Percentiles rank a stretch among this genome's conserved stretches.
Conservation (phyloP, 495 filamentous ascomycete species). For the Bacidia gigantensis region DNA sequence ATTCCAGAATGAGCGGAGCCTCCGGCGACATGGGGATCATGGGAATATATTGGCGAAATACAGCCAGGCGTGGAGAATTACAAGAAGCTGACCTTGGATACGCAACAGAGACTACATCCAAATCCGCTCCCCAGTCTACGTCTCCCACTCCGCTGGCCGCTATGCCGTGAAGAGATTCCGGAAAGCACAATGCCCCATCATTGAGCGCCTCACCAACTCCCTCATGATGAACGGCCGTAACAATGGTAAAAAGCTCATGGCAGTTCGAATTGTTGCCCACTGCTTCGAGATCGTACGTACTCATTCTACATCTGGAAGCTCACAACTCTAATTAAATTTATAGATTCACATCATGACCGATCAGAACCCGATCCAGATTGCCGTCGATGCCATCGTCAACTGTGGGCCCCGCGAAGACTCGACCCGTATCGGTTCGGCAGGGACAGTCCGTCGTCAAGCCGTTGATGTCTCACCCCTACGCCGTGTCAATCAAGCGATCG, state of each 20-base stretch:
- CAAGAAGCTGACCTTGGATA: slow-evolving; percentile 30
- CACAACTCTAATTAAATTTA: not conserved
- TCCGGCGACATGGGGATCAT: not conserved
- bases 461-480: slow-evolving; percentile 99
- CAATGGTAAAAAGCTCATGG: slow-evolving; percentile 99
- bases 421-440: slow-evolving; percentile 97
- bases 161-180: slow-evolving; percentile 99
- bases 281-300: slow-evolving; percentile 90
- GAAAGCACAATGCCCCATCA: slow-evolving; percentile 99
- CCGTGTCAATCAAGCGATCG: slow-evolving; percentile 98
- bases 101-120: slow-evolving; percentile 90
- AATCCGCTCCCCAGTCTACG: slow-evolving; percentile 95
- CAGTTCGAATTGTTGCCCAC: slow-evolving; percentile 97
- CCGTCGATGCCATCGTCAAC: slow-evolving; percentile 99
- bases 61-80: not conserved
- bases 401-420: slow-evolving; percentile 98
- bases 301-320: slow-evolving; percentile 1
- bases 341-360: slow-evolving; percentile 99
- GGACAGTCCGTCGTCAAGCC: slow-evolving; percentile 98
- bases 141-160: slow-evolving; percentile 94
- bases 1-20: not conserved
- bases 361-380: slow-evolving; percentile 99
- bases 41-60: not conserved
- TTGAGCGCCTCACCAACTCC: slow-evolving; percentile 99
- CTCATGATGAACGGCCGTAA: slow-evolving; percentile 99